These are phyloP conservation scores for Solanum hybrid DNA, from an alignment of 305 asterid genomes.

Conservation along the genomic window DNA sequence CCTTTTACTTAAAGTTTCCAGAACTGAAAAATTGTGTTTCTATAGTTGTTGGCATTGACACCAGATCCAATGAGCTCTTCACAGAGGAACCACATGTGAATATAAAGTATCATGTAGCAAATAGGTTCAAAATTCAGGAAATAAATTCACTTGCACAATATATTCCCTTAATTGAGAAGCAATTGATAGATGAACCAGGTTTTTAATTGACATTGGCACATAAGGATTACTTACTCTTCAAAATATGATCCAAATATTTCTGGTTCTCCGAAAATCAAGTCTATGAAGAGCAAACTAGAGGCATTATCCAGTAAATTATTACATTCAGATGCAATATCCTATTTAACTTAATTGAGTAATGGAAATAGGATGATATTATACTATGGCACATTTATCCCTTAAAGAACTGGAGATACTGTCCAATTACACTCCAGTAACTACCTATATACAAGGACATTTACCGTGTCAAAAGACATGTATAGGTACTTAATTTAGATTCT, in stretches of 20 bases:
- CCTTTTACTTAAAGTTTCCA: not conserved
- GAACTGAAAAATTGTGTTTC: not conserved
- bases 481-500: not conserved
- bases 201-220: not conserved
- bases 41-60: not conserved
- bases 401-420: not conserved
- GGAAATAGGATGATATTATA: not conserved
- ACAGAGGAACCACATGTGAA: not conserved
- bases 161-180: not conserved
- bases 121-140: not conserved
- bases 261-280: not conserved
- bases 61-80: not conserved
- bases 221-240: not conserved
- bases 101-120: not conserved
- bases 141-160: not conserved
- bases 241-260: not conserved
- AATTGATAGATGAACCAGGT: not conserved
- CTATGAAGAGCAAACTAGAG: not conserved
- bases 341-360: not conserved
- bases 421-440: not conserved
- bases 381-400: not conserved
- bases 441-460: not conserved
- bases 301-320: not conserved
- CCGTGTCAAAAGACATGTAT: not conserved
- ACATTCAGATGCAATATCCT: not conserved